These are phyloP conservation scores for Alternaria viburni DNA, from an alignment of 2,329 filamentous ascomycete genomes.

Conservation along the genomic window DNA sequence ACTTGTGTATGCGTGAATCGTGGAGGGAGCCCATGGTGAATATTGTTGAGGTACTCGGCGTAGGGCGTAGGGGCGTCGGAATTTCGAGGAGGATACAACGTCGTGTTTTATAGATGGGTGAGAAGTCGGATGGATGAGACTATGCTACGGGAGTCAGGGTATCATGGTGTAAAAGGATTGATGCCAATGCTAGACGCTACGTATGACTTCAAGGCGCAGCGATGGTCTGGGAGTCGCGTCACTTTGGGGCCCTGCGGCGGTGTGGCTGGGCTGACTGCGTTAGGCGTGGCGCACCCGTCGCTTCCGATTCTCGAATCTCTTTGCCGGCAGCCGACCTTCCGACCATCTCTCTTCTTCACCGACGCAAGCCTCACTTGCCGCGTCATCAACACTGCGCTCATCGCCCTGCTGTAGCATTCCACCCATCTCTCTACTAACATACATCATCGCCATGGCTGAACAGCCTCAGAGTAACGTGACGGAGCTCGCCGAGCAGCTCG, in stretches of 20 bases:
- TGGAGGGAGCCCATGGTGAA: constrained; percentile 58
- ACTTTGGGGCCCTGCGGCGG: background rate
- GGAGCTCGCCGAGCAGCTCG: constrained; percentile 51
- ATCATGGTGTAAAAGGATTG: constrained; percentile 30
- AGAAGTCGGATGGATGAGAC: constrained; percentile 1
- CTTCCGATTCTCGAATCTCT: constrained; percentile 15
- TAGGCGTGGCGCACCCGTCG: constrained; percentile 13
- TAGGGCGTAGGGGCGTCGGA: constrained; percentile 13
- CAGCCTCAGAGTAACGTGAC: constrained; percentile 30
- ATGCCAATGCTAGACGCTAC: constrained; percentile 36
- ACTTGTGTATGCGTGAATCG: constrained; percentile 68
- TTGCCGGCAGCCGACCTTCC: constrained; percentile 16
- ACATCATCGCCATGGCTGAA: constrained; percentile 31
- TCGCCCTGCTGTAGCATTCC: background rate
- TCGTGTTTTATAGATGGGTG: background rate
- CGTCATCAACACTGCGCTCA: constrained; percentile 31
- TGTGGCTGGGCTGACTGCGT: constrained; percentile 23
- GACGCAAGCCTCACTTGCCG: constrained; percentile 28
- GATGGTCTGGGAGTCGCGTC: constrained; percentile 1
- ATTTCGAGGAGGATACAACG: constrained; percentile 6
- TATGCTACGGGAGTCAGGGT: constrained; percentile 8
- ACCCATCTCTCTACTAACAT: constrained; percentile 15
- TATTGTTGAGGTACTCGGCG: constrained; percentile 22
- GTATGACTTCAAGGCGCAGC: constrained; percentile 40
- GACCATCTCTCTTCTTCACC: constrained; percentile 18